Conservation (phyloP, 2,329 filamentous ascomycete genomes). For the Botrytis fragariae region DNA sequence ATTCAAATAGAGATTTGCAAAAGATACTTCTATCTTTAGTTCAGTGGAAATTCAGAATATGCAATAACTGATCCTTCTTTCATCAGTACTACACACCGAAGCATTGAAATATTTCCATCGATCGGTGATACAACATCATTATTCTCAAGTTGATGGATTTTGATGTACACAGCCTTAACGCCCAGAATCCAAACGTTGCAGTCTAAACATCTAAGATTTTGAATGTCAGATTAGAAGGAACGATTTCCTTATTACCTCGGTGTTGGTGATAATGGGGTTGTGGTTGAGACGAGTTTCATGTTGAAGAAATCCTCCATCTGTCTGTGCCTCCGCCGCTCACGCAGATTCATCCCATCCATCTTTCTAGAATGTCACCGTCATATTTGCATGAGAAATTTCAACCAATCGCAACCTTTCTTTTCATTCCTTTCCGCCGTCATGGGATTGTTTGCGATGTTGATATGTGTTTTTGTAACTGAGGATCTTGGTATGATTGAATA, state of each 20-base stretch:
- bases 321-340: neutral
- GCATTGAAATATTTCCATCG: neutral
- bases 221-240: neutral
- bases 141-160: conserved; percentile 13
- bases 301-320: neutral
- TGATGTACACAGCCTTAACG: neutral
- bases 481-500: neutral
- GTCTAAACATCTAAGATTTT: conserved; percentile 1
- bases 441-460: neutral
- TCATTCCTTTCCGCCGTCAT: neutral
- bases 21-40: neutral
- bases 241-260: neutral
- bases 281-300: conserved; percentile 14
- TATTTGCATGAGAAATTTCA: neutral
- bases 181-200: conserved; percentile 1
- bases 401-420: conserved; percentile 8
- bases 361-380: neutral
- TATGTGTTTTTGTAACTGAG: neutral
- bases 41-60: neutral
- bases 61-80: neutral
- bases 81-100: neutral
- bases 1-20: neutral
- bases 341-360: conserved; percentile 1
- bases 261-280: neutral
- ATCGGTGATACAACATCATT: neutral